Evolutionary conservation across 441 rosid species (phyloP).

Genomic region (Eutrema salsugineum): DNA sequence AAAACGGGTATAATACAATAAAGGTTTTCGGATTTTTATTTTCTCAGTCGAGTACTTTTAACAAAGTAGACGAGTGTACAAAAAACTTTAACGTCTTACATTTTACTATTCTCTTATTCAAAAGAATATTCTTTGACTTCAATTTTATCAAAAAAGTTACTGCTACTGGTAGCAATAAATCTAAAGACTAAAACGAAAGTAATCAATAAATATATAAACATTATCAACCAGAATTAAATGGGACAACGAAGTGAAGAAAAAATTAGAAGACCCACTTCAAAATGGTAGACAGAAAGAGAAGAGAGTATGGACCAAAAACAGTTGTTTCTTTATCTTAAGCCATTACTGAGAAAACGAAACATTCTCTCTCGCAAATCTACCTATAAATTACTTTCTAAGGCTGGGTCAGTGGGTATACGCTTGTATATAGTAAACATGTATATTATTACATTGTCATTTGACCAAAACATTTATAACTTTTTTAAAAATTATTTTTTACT

Average conservation of each 20-base stretch:
- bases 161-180: neutral
- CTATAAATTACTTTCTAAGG: neutral
- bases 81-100: neutral
- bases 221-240: neutral
- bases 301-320: conserved; percentile 25
- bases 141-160: neutral
- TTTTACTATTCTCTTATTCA: neutral
- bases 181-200: neutral
- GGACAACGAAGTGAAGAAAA: conserved; percentile 4
- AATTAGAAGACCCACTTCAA: neutral
- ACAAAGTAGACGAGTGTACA: neutral
- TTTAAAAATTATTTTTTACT: neutral
- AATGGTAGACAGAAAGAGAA: conserved; percentile 10
- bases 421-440: neutral
- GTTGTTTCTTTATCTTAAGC: conserved; percentile 23
- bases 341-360: conserved; percentile 23
- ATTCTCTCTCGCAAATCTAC: conserved; percentile 23
- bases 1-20: neutral
- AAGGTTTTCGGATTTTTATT: neutral
- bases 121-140: neutral
- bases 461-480: neutral
- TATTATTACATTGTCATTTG: neutral
- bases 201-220: neutral
- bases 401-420: neutral
- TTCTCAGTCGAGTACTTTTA: neutral